These are phyloP conservation scores for Thalassiosira ordinaria DNA, from an alignment of 352 stramenopile species.

Conservation along the genomic window DNA sequence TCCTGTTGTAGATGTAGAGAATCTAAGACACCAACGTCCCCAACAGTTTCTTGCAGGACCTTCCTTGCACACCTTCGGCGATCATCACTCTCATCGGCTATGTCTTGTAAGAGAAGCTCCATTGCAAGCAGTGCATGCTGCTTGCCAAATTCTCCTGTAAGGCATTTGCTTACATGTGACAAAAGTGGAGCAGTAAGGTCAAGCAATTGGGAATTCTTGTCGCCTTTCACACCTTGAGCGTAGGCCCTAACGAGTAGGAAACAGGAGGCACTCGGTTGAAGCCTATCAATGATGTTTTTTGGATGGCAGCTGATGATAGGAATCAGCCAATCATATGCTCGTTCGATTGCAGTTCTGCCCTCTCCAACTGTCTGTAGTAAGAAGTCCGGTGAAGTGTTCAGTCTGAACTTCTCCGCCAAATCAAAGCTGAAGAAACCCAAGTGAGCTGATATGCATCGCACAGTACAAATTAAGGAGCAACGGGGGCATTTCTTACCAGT, in stretches of 20 bases:
- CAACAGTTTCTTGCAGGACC: conserved; percentile 71
- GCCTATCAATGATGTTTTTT: conserved; percentile 62
- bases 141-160: conserved; percentile 71
- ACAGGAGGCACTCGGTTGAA: conserved; percentile 76
- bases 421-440: conserved; percentile 45
- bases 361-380: conserved; percentile 75
- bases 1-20: conserved; percentile 1
- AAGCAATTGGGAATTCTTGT: conserved; percentile 68
- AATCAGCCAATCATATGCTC: conserved; percentile 83
- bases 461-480: background rate
- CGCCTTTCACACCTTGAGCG: conserved; percentile 66
- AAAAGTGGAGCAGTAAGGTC: conserved; percentile 71
- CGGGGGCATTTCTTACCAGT: conserved; percentile 10
- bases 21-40: conserved; percentile 21
- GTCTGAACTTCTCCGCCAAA: conserved; percentile 69
- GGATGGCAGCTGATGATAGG: conserved; percentile 77
- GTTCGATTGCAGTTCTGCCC: conserved; percentile 74
- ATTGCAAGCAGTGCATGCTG: conserved; percentile 62
- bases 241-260: conserved; percentile 80
- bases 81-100: conserved; percentile 68
- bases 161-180: conserved; percentile 68
- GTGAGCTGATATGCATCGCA: background rate
- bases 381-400: conserved; percentile 68
- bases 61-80: conserved; percentile 67
- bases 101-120: conserved; percentile 74